Evolutionary conservation across 345 rosid species (phyloP).

Genomic region (Triadica sebifera): DNA sequence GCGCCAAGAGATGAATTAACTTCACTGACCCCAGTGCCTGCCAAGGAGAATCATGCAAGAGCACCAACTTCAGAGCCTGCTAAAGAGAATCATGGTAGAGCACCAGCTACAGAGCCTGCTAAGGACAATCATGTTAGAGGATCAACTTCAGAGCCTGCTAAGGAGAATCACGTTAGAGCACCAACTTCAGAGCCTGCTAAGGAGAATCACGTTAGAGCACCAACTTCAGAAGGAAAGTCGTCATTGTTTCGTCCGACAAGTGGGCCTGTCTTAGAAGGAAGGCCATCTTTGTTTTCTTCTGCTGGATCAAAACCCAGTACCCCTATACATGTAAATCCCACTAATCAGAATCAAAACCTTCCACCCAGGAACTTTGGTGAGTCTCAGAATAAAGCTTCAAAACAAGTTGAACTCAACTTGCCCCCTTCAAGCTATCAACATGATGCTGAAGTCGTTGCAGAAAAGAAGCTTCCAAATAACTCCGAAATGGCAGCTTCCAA

Average conservation of each 20-base stretch:
- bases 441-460: conserved; percentile 36
- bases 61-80: conserved; percentile 33
- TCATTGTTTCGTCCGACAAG: conserved; percentile 35
- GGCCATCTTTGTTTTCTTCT: conserved; percentile 34
- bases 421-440: conserved; percentile 54
- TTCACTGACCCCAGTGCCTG: conserved; percentile 34
- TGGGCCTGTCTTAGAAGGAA: conserved; percentile 39
- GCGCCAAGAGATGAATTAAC: conserved; percentile 28
- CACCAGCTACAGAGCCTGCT: conserved; percentile 33
- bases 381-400: conserved; percentile 48
- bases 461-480: conserved; percentile 38
- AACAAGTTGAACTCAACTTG: conserved; percentile 75
- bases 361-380: conserved; percentile 36
- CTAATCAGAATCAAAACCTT: conserved; percentile 40
- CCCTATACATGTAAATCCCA: conserved; percentile 25
- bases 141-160: conserved; percentile 33
- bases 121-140: conserved; percentile 31
- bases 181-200: conserved; percentile 34
- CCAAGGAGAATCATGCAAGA: conserved; percentile 24
- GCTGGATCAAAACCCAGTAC: conserved; percentile 29
- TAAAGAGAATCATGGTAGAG: conserved; percentile 30
- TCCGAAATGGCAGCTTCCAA: conserved; percentile 33
- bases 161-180: conserved; percentile 24
- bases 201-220: conserved; percentile 29
- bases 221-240: conserved; percentile 40